Base-by-base conservation (phyloP, 192 early-diverging fungal species). In the Obelidium mucronatum region DNA sequence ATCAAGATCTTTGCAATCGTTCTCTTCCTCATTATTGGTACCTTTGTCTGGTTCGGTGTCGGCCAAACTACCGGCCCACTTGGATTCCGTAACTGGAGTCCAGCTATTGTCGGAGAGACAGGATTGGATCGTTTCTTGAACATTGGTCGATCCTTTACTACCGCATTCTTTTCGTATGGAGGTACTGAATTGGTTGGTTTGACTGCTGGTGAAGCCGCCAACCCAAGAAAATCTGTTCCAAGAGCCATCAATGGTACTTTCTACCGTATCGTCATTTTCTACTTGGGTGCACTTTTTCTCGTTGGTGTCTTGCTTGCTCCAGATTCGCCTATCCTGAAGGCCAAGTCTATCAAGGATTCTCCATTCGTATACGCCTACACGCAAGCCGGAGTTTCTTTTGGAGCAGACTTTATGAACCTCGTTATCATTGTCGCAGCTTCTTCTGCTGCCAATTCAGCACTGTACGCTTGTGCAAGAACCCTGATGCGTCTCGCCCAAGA, bases 161-260 rank as follows among this genome's bases (percentile, higher is more conserved):
- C 89, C 31, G 94, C 94, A 8, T 91, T 91, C 35, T 94, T 59
- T 39, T 35, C 56, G 13, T 65, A 73, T 34, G 92, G 58, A 92
- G 93, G 72, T 19, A 74, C 72, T 13, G 60, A 74, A 90, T 83
- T 97, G 17, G 89, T 97, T 40, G 94, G 94, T 61, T 87, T 97
- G 76, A 94, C 94, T 11, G 94, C 94, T 36, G 94, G 93, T 76
- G 96, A 97, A 82, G 90, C 91, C 39, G 87, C 87, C 34, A 97
- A 97, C 82, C 93, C 94, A 24, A 81, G 86, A n/a, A 89, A 91
- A 59, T 73, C 79, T 36, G 67, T 76, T 3, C 73, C 79, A 1
- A 28, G 68, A 11, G 73, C 73, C 39, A 80, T 83, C 65, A 77
- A 76, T 24, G 71, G 78, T 0, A 80, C 81, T 26, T 96, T 97